These are phyloP conservation scores for Brassica juncea DNA, from an alignment of 345 rosid species.

Conservation along the genomic window DNA sequence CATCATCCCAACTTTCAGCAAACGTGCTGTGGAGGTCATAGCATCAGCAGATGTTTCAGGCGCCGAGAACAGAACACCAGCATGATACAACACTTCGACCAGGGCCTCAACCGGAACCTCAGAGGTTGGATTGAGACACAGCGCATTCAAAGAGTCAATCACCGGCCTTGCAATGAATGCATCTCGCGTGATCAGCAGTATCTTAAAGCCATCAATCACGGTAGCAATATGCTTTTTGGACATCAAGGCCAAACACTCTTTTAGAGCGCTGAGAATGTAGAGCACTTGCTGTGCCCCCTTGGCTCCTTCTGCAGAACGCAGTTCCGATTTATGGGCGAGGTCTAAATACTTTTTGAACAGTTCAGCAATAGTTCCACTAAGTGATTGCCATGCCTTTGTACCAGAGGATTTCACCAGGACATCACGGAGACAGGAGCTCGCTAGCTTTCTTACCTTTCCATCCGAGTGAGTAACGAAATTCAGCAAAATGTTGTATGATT, in stretches of 20 bases:
- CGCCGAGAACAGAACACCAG: slow-evolving; percentile 55
- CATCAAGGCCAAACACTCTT: slow-evolving; percentile 80
- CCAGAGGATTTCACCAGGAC: slow-evolving; percentile 61
- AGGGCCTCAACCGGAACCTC: slow-evolving; percentile 70
- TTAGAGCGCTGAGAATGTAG: slow-evolving; percentile 61
- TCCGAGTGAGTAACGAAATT: slow-evolving; percentile 56
- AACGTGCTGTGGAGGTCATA: slow-evolving; percentile 70
- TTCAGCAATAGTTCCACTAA: slow-evolving; percentile 69
- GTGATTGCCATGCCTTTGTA: slow-evolving; percentile 49
- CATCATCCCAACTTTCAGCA: slow-evolving; percentile 73
- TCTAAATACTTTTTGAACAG: slow-evolving; percentile 67
- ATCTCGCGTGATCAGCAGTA: slow-evolving; percentile 61
- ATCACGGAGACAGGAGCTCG: slow-evolving; percentile 60
- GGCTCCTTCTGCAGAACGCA: slow-evolving; percentile 50
- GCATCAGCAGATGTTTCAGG: slow-evolving; percentile 71
- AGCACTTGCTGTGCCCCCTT: slow-evolving; percentile 82
- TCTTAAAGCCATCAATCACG: slow-evolving; percentile 64
- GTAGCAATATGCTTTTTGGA: slow-evolving; percentile 52
- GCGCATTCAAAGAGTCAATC: slow-evolving; percentile 63
- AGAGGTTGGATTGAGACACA: slow-evolving; percentile 55
- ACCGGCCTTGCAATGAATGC: slow-evolving; percentile 69
- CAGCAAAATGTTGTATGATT: slow-evolving; percentile 48
- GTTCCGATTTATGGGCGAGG: slow-evolving; percentile 65
- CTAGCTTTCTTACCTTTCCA: slow-evolving; percentile 77
- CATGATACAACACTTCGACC: slow-evolving; percentile 59